Conservation (phyloP, 768 basidiomycete species). For the Amyloporia xantha region DNA sequence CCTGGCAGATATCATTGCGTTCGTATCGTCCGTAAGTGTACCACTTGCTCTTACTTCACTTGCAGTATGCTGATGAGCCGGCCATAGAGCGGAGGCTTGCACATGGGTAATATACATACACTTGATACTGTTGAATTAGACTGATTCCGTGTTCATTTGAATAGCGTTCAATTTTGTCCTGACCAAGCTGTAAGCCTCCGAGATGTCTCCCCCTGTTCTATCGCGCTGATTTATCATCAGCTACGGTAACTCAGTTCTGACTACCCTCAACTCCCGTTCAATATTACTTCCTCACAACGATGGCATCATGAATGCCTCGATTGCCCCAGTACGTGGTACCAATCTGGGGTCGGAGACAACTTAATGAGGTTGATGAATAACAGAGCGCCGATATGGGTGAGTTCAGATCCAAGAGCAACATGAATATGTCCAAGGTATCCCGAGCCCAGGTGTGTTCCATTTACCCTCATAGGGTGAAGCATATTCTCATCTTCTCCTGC, state of each 20-base stretch:
- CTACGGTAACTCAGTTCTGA: constrained; percentile 31
- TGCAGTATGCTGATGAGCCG: background rate
- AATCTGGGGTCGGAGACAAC: background rate
- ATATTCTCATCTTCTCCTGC: background rate
- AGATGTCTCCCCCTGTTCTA: too few species aligned
- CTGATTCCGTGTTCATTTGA: background rate
- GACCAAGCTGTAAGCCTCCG: constrained; percentile 18
- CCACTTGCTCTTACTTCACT: background rate
- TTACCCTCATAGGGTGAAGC: too few species aligned
- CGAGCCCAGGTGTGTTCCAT: background rate
- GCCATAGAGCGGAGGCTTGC: background rate
- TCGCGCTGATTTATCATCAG: background rate
- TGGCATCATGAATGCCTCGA: background rate
- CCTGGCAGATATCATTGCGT: constrained; percentile 21
- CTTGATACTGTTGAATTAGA: constrained; percentile 1
- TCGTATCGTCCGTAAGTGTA: background rate
- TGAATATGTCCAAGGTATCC: background rate
- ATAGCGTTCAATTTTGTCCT: constrained; percentile 27
- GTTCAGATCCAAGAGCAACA: background rate
- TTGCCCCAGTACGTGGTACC: background rate
- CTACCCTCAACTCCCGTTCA: constrained; percentile 25
- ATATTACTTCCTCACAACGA: background rate
- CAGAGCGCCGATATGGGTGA: background rate
- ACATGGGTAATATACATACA: background rate
- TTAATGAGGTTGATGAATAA: background rate